A percentile compares a stretch with the other conserved stretches of the same genome.
These are phyloP conservation scores for Xanthoconium stramineum DNA, from an alignment of 768 basidiomycete species.

Conservation along the genomic window DNA sequence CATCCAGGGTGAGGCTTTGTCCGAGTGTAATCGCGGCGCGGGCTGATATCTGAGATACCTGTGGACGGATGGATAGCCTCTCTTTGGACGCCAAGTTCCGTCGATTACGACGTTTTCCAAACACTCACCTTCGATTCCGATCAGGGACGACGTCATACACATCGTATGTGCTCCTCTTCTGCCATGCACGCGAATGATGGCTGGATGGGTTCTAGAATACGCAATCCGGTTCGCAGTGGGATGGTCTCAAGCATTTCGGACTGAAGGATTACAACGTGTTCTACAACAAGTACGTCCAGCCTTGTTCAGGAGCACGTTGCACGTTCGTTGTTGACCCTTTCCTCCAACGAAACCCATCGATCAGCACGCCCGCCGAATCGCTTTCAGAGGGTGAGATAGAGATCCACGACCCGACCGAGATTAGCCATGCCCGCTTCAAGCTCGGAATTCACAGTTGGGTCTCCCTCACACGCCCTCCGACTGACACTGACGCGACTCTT, in stretches of 20 bases:
- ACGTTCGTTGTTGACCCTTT: background rate
- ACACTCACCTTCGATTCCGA: conserved; percentile 10
- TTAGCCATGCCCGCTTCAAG: conserved; percentile 45
- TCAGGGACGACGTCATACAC: conserved; percentile 50
- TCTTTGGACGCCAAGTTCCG: conserved; percentile 54
- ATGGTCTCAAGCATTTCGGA: conserved; percentile 60
- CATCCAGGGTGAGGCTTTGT: conserved; percentile 45
- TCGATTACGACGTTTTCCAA: conserved; percentile 42
- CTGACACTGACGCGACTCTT: background rate
- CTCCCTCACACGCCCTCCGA: background rate
- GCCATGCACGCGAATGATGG: background rate
- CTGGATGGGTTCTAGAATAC: conserved; percentile 46
- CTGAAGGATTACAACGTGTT: conserved; percentile 50
- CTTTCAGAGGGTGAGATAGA: conserved; percentile 45
- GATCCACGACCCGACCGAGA: conserved; percentile 46
- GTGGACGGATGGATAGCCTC: conserved; percentile 39
- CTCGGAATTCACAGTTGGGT: conserved; percentile 69
- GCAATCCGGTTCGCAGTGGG: conserved; percentile 71
- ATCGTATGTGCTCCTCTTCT: conserved; percentile 39
- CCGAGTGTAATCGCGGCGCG: background rate
- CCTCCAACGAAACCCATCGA: background rate
- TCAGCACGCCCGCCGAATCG: conserved; percentile 41
- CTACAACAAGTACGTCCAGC: conserved; percentile 53
- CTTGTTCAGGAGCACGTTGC: background rate
- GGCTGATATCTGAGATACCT: background rate